Evolutionary conservation across 371 early-diverging fungal genomes (phyloP), one percentile per base, ranked within the genome.

Genomic region (Batkoa obscura): DNA sequence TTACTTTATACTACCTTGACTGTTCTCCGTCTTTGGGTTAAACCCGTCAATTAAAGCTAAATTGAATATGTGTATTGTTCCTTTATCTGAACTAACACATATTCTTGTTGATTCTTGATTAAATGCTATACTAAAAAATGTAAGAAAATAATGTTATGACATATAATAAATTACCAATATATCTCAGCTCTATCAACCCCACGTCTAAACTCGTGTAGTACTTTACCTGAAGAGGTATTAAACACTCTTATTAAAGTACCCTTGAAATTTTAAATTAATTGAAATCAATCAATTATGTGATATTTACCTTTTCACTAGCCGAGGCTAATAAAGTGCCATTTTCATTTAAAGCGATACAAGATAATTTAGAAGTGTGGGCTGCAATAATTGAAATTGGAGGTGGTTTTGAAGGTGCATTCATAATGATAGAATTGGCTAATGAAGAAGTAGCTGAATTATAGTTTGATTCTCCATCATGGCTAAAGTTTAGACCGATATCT

Each of bases 171-270:
- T 39, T 43, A 62, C 62, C 61, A 72, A 66, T 79, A 88, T 23
- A 94, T 93, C 54, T 83, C 84, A 4, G 94, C 94, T 23, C 83
- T 66, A 61, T 94, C 95, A 52, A 82, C 76, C 13, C 95, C 94
- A 50, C 95, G 69, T 38, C 95, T 72, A 33, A 94, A 75, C 63
- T 94, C 94, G 55, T 88, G 72, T 50, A 86, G 60, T n/a, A 83
- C 69, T 34, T 78, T 70, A 33, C 86, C 83, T 6, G 86, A 76
- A 36, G 73, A 58, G 0, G 86, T 77, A 64, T 88, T 83, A 60
- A 86, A 94, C 3, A 94, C 85, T 30, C 95, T 75, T 34, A 94
- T 84, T 37, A 94, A 66, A 1, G 95, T 94, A 9, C 94, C 95
- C 60, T 63, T 61, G 5, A 47, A 30, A 39, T 15, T 6, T 30